phyloP scores from a whole-genome alignment of 257 asterid species.

The Plantago elongata region DNA sequence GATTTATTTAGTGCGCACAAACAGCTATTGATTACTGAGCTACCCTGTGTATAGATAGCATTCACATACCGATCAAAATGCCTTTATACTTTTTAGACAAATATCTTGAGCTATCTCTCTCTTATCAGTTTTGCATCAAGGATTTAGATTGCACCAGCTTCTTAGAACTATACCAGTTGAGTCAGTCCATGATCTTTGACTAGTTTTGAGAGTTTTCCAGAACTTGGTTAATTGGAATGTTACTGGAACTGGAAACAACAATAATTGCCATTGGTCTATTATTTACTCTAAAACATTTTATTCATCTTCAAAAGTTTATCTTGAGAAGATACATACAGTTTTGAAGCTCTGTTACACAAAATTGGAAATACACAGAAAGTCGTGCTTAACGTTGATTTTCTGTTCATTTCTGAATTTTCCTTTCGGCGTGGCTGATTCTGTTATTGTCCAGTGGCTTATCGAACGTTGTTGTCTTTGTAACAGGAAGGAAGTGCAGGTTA shows the following conservation, averaged over 20 bases:
- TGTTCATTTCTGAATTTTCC: not conserved
- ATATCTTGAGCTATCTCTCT: no score
- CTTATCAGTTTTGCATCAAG: no score
- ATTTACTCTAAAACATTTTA: not conserved
- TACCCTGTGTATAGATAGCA: no score
- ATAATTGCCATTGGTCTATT: not conserved
- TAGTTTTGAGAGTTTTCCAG: not conserved
- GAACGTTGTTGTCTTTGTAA: slow-evolving; percentile 18
- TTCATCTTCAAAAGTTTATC: not conserved
- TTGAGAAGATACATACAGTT: not conserved
- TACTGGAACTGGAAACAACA: not conserved
- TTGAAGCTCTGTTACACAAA: not conserved
- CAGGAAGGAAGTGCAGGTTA: slow-evolving; percentile 73
- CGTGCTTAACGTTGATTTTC: no score
- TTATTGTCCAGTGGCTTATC: slow-evolving; percentile 10
- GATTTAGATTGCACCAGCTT: no score
- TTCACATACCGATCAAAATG: no score
- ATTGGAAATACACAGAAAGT: no score
- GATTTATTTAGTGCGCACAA: no score
- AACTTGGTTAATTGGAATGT: no score
- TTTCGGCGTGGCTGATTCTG: not conserved
- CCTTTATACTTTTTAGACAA: no score
- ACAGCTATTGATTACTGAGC: no score
- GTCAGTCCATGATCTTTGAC: not conserved
- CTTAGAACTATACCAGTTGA: no score